phyloP scores from a whole-genome alignment of 2,329 filamentous ascomycete genomes.

The Pyrenochaeta sp. region DNA sequence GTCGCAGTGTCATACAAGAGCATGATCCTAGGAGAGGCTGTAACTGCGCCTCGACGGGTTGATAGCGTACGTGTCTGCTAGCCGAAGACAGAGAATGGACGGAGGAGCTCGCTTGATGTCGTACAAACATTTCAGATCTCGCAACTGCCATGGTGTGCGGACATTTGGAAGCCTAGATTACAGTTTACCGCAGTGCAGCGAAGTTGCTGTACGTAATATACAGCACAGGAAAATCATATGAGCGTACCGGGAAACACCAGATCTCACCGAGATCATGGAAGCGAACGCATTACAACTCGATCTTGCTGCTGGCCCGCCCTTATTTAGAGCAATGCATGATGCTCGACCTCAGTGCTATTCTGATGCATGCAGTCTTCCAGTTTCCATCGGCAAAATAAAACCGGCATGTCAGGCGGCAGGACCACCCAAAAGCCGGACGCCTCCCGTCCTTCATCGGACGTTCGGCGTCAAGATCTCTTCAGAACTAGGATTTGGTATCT shows the following conservation, averaged over 20 bases:
- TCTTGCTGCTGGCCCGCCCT: neutral
- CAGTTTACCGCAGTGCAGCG: neutral
- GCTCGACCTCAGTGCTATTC: neutral
- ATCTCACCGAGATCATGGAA: neutral
- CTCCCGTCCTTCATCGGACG: neutral
- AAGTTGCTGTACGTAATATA: neutral
- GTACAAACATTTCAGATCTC: too few species aligned
- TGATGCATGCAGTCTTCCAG: neutral
- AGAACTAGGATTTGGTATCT: neutral
- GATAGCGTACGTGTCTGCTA: too few species aligned
- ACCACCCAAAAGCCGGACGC: neutral
- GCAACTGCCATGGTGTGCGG: too few species aligned
- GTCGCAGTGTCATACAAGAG: too few species aligned
- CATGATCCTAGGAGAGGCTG: too few species aligned
- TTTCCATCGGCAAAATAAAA: conserved; percentile 6
- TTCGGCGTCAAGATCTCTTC: neutral
- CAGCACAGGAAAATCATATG: neutral
- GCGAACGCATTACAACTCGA: neutral
- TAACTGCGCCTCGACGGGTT: too few species aligned
- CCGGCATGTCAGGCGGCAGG: neutral
- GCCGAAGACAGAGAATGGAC: too few species aligned
- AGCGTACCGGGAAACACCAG: neutral
- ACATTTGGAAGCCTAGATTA: too few species aligned
- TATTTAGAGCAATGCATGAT: neutral
- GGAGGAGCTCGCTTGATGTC: too few species aligned